Base-by-base conservation (phyloP, 2,329 filamentous ascomycete genomes). In the Stachybotrys echinatus region DNA sequence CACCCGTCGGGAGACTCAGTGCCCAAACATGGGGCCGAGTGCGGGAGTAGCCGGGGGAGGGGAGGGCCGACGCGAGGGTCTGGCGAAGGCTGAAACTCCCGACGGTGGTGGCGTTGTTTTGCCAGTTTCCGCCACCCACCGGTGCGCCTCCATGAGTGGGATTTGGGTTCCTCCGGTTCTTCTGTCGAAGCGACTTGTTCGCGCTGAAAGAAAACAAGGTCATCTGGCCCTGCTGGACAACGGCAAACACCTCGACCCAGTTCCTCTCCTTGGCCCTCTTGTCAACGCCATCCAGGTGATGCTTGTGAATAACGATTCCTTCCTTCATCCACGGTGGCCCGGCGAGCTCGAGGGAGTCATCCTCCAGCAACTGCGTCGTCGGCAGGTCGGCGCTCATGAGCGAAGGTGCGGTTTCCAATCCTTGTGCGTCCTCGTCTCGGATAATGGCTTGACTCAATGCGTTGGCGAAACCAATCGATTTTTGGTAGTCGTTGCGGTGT, bases 301-400 rank as follows among this genome's bases (percentile, higher is more conserved):
- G 92, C 69, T 97, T 97, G 73, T 99, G 92, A 58, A 92, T 92
- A 19, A 97, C 76, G 59, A 95, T 89, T 54, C 94, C 94, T 69
- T 99, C 94, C 70, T 99, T 99, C 23, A 95, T 87, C 94, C 94
- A 99, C 0, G 94, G 94, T n/a, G 94, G 89, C 21, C 94, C 94
- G 12, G 88, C 84, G 38, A 99, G 83, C 63, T 95, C 92, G 12
- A 99, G 79, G 0, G 87, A 90, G 62, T 99, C 94, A 61, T 97
- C 94, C 61, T 96, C 92, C 0, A 97, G 81, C 10, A 96, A 73
- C 22, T 87, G 83, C 5, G 80, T 75, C 2, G 74, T 73, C 2
- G 73, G 75, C 31, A 83, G 70, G 42, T 83, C 80, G 23, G 85
- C 83, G 58, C 86, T 85, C 55, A 77, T 74, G 57, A 74, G 74